Evolutionary conservation across 2,329 filamentous ascomycete species (phyloP).

Genomic region (Nemania serpens): DNA sequence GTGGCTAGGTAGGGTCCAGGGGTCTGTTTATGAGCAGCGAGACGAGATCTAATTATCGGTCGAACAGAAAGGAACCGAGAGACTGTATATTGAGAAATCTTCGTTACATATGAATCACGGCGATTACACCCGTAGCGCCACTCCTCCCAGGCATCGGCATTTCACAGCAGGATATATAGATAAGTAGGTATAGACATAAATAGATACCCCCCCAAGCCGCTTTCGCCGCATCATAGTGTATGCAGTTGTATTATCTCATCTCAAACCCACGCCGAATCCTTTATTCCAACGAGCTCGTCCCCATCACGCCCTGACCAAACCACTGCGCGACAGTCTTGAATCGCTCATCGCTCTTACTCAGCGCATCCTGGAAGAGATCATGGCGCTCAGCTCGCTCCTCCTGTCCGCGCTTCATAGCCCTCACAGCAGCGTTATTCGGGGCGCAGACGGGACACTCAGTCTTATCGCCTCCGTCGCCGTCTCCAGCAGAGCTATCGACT

Average conservation of each 20-base stretch:
- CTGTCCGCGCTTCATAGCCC: slow-evolving; percentile 84
- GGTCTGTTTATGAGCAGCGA: neutral
- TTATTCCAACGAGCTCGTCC: slow-evolving; percentile 26
- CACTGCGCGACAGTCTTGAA: slow-evolving; percentile 94
- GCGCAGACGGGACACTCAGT: slow-evolving; percentile 88
- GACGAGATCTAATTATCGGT: neutral
- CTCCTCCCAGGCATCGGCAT: neutral
- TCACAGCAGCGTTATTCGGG: slow-evolving; percentile 82
- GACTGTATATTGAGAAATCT: neutral
- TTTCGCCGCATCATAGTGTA: neutral
- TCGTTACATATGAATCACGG: too few relatives aligned
- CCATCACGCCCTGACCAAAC: slow-evolving; percentile 92
- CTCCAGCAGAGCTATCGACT: slow-evolving; percentile 36
- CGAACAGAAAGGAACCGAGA: neutral
- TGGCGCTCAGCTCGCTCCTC: slow-evolving; percentile 85
- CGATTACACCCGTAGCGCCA: neutral
- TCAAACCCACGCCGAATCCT: too few relatives aligned
- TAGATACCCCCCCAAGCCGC: slow-evolving; percentile 11
- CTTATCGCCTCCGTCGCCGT: slow-evolving; percentile 54
- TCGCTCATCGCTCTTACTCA: slow-evolving; percentile 75
- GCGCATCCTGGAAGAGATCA: slow-evolving; percentile 82
- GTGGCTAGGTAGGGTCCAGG: neutral
- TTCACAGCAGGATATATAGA: neutral
- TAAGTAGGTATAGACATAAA: slow-evolving; percentile 9
- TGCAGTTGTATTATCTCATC: too few relatives aligned